These are phyloP conservation scores for Eustoma russellianum DNA, from an alignment of 257 asterid genomes.

Conservation along the genomic window DNA sequence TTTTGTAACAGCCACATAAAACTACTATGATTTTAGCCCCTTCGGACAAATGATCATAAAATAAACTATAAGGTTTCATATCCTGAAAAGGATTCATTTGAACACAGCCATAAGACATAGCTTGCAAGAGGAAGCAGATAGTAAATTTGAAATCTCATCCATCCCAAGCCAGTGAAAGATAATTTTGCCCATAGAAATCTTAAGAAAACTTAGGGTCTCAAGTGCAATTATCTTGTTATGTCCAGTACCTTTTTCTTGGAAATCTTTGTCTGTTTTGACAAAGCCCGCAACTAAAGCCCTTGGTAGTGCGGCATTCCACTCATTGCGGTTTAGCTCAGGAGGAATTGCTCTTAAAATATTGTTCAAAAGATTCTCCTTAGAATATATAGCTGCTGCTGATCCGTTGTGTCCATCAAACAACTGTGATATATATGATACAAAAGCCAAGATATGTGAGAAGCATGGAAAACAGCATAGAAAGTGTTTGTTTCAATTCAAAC, in stretches of 20 bases:
- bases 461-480: neutral
- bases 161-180: neutral
- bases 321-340: conserved; percentile 74
- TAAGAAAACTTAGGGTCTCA: neutral
- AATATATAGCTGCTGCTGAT: conserved; percentile 88
- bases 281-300: conserved; percentile 98
- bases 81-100: no score
- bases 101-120: no score
- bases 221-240: no score
- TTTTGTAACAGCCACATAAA: no score
- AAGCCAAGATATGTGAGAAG: conserved; percentile 8
- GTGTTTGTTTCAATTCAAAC: neutral
- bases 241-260: conserved; percentile 72
- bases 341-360: conserved; percentile 81
- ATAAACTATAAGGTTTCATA: no score
- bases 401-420: conserved; percentile 97
- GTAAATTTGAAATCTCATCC: no score
- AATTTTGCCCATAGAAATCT: neutral
- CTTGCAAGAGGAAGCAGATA: no score
- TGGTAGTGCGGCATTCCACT: conserved; percentile 83
- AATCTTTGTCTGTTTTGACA: no score
- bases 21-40: no score
- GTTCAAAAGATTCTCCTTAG: conserved; percentile 81
- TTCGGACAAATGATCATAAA: no score
- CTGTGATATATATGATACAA: conserved; percentile 28